Evolutionary conservation across 108 stramenopile species (phyloP), one percentile per base, ranked within the genome.

Genomic region (Skeletonema potamos): DNA sequence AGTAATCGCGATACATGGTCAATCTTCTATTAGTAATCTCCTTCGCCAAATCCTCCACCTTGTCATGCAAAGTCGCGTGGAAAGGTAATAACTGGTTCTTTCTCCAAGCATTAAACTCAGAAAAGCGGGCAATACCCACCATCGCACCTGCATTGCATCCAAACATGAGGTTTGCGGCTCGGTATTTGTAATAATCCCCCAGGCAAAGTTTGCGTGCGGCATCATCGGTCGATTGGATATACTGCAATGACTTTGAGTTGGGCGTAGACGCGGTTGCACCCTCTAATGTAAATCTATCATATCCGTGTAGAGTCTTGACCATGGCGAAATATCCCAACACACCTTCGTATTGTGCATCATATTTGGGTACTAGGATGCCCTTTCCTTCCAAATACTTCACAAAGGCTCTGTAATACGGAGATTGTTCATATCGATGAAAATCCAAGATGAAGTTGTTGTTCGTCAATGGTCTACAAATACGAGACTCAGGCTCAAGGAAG

Each of bases 81-180:
- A 76, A 82, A 27, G 66, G 65, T 27, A 85, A 61, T n/a, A 85
- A 39, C 77, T 82, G 81, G 67, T 85, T 85, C 77, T 85, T 85
- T 33, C 84, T 60, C 78, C 81, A 82, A 27, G 73, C n/a, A 58
- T 85, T 82, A 34, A 85, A 85, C 28, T 74, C 71, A 10, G 56
- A 66, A 55, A 85, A 85, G 54, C 58, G 63, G 2, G 33, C 27
- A 11, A 85, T 76, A 11, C 74, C 75, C 26, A 26, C 22, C 81
- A 85, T 76, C 4, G 77, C 72, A 22, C 72, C 74, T 4, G 84
- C 74, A 54, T 85, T 82, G 59, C 77, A 85, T 12, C 84, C 84
- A 57, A 85, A 85, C 84, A 82, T 82, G 26, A 85, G 62, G 54
- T 75, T 76, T 15, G 68, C 65, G 15, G 84, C 78, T 17, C 84